Base-by-base conservation (phyloP, 2,329 filamentous ascomycete genomes). In the Cladophialophora immunda region DNA sequence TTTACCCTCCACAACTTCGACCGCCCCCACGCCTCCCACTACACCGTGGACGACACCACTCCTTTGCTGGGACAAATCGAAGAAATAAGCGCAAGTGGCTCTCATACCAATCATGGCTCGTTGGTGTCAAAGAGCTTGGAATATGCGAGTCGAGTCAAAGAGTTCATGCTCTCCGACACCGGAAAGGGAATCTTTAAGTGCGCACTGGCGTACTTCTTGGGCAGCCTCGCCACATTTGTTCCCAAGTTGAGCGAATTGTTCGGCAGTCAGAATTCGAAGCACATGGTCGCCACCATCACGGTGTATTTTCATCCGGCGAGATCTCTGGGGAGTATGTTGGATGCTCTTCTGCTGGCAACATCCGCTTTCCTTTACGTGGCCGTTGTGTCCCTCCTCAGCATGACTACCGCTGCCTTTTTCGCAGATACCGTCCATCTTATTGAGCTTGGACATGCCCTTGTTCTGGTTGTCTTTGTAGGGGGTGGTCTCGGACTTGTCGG, bases 231-330 rank as follows among this genome's bases (percentile, higher is more conserved):
- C 38, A 97, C 94, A 0, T 95, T 97, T 73, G 89, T 92, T 69
- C 87, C 90, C 2, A 85, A 86, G 2, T 84, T 97, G 64, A 89
- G 93, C 17, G 81, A 84, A 7, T 87, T 93, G 64, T 83, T 97
- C 17, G 94, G 94, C 11, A 85, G 90, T 70, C 91, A 93, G 75
- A 94, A 97, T 79, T 93, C 93, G 58, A 97, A 97, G 76, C 94
- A 97, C 79, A 90, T 97, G 75, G 93, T 97, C 59, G 93, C 93
- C 34, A 97, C 94, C 1, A 88, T 97, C 65, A 96, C 93, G 0
- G 94, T 97, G 11, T 98, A 97, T 76, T 98, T 97, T 75, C 93
- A 97, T 77, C 93, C 94, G 4, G 92, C 93, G 5, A 86, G 94
- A 65, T 92, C 92, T 19, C 87, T 90, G 29, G 94, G 94, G 0